Conservation (phyloP, 2,329 filamentous ascomycete genomes). For the Zelopaecilomyces penicillatus region DNA sequence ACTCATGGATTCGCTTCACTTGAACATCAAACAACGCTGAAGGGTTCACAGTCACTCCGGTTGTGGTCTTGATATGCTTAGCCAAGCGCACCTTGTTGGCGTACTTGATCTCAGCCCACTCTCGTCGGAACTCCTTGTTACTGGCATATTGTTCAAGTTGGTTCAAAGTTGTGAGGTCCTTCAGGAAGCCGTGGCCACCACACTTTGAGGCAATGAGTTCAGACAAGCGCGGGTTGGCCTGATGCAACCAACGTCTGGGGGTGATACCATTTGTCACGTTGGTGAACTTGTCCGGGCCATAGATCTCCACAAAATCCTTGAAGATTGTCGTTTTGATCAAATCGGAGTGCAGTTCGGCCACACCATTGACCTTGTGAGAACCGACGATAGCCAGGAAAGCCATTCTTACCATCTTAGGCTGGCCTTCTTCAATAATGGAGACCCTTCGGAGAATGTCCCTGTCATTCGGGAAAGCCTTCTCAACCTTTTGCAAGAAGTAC, state of each 20-base stretch:
- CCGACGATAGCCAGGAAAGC: conserved; percentile 90
- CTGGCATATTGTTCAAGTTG: conserved; percentile 77
- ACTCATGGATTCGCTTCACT: conserved; percentile 98
- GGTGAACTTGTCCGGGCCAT: conserved; percentile 93
- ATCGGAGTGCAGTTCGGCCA: conserved; percentile 94
- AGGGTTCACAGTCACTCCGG: conserved; percentile 76
- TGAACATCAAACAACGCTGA: conserved; percentile 89
- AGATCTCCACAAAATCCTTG: conserved; percentile 95
- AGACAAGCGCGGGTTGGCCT: conserved; percentile 88
- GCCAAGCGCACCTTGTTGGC: conserved; percentile 91
- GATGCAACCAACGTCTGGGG: conserved; percentile 90
- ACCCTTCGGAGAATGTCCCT: conserved; percentile 76
- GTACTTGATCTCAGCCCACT: conserved; percentile 95
- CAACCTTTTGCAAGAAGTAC: conserved; percentile 82
- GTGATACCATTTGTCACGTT: conserved; percentile 99
- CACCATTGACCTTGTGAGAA: conserved; percentile 98
- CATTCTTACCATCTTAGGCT: conserved; percentile 98
- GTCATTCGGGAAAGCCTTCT: conserved; percentile 83
- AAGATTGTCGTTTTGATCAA: conserved; percentile 99
- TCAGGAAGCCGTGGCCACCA: conserved; percentile 76
- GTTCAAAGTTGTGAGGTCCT: conserved; percentile 79
- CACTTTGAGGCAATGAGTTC: conserved; percentile 87
- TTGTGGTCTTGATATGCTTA: conserved; percentile 78
- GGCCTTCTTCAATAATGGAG: conserved; percentile 96
- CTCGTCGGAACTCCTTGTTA: conserved; percentile 83